Base-by-base conservation (phyloP, 495 filamentous ascomycete genomes). In the Xylaria longipes region DNA sequence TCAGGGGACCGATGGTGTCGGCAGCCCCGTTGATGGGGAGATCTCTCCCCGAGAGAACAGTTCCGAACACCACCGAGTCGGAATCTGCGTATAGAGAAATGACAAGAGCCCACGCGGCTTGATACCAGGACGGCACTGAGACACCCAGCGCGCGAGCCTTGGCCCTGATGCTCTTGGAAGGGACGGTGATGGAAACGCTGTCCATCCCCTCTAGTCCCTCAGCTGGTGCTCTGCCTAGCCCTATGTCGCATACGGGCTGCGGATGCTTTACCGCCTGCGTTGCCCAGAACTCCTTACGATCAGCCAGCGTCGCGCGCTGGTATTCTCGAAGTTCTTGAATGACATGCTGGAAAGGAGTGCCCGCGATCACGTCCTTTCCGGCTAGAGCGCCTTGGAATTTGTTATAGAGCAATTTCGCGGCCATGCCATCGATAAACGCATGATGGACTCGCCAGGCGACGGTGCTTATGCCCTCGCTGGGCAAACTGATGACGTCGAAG, bases 31-130 rank as follows among this genome's bases (percentile, higher is more conserved):
- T 14, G 22, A 84, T 76, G 22, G 85, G 82, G 7, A 86, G 76
- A 14, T 81, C 80, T 27, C 85, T 79, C 12, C 85, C 84, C 12
- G 84, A 86, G 8, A 83, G 80, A 25, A 86, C 79, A 54, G 82
- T 75, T 0, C 85, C 85, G 68, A 84, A 86, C 2, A 81, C 78
- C 8, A 83, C 78, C 64, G 85, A 78, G 8, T 82, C 72, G 7
- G 74, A 77, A 27, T 80, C 72, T 0, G 82, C 72, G 22, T 66
- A 63, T 27, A 29, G 22, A 9, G 31, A 27, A 20, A 64, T 4
- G 7, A 41, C 48, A 1, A 71, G 41, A n/a, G 60, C 60, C 69
- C 60, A 71, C 20, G 69, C 69, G 1, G 65, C 65, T 12, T 56
- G 20, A 22, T 35, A 68, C 17, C 9, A 27, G 17, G 65, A 41